A percentile compares a stretch with the other conserved stretches of the same genome.
Evolutionary conservation across 805 yeast species (phyloP).

Genomic region (Kazachstania kunashirensis): DNA sequence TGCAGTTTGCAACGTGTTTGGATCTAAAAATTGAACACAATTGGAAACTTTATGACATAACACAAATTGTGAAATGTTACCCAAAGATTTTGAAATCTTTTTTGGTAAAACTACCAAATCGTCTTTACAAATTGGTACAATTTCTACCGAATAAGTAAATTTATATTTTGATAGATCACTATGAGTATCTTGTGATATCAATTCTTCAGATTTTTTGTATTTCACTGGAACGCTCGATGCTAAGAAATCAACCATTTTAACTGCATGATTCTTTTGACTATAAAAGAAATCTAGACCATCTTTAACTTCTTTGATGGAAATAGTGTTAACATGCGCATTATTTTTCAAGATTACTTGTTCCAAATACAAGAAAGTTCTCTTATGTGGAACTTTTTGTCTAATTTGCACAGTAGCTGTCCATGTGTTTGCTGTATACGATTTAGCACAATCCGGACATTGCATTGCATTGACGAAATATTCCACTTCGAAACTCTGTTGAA

Average conservation of each 20-base stretch:
- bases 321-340: slow-evolving; percentile 87
- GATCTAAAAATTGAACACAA: slow-evolving; percentile 79
- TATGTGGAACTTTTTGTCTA: slow-evolving; percentile 96
- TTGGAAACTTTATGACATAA: slow-evolving; percentile 79
- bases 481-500: slow-evolving; percentile 90
- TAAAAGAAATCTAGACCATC: slow-evolving; percentile 95
- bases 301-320: slow-evolving; percentile 82
- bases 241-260: slow-evolving; percentile 86
- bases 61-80: slow-evolving; percentile 72
- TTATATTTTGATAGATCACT: slow-evolving; percentile 80
- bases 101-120: slow-evolving; percentile 89
- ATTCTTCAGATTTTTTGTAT: slow-evolving; percentile 77
- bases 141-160: slow-evolving; percentile 85
- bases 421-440: slow-evolving; percentile 89
- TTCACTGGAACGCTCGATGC: slow-evolving; percentile 75
- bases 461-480: slow-evolving; percentile 90
- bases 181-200: slow-evolving; percentile 84
- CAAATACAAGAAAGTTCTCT: slow-evolving; percentile 88
- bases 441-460: slow-evolving; percentile 99
- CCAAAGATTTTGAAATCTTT: slow-evolving; percentile 71
- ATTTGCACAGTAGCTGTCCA: slow-evolving; percentile 98
- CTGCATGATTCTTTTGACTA: slow-evolving; percentile 80
- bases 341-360: slow-evolving; percentile 91
- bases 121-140: slow-evolving; percentile 94
- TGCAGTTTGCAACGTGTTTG: slow-evolving; percentile 64